phyloP scores from a whole-genome alignment of 2,329 filamentous ascomycete genomes.

The Epicoccum sorghinum region DNA sequence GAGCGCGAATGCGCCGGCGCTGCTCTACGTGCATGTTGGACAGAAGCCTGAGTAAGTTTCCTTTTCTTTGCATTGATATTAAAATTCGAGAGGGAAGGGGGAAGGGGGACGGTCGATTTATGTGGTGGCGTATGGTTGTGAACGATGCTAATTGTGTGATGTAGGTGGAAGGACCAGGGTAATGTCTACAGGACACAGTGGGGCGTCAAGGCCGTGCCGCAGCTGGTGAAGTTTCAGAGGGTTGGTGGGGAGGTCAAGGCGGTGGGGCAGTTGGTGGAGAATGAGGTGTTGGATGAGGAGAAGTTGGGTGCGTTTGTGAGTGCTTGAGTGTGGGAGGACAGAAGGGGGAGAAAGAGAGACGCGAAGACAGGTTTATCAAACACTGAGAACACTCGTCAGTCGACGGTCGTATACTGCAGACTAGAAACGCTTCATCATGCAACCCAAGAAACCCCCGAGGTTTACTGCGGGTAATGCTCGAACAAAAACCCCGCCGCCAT shows the following conservation, averaged over 20 bases:
- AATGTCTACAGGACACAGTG: conserved; percentile 13
- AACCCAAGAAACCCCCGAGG: background rate
- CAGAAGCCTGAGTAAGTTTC: background rate
- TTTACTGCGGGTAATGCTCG: conserved; percentile 40
- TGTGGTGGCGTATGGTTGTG: background rate
- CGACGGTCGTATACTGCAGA: background rate
- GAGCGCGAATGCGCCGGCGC: background rate
- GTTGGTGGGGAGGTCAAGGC: conserved; percentile 1
- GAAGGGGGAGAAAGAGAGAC: background rate
- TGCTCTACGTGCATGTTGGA: background rate
- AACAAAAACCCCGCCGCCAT: conserved; percentile 56
- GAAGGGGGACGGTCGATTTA: too few species aligned
- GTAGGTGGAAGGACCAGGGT: conserved; percentile 9
- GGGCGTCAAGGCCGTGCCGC: conserved; percentile 8
- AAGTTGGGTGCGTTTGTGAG: background rate
- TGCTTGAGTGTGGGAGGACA: background rate
- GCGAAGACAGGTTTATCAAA: background rate
- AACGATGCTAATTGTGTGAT: background rate
- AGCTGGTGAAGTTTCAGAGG: conserved; percentile 6
- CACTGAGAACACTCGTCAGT: background rate
- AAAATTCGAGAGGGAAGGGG: background rate
- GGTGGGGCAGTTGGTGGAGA: conserved; percentile 11
- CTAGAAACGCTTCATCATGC: background rate
- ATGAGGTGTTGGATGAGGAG: conserved; percentile 3
- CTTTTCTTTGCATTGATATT: background rate